Conservation (phyloP, 345 rosid species). For the Gossypium herbaceum region DNA sequence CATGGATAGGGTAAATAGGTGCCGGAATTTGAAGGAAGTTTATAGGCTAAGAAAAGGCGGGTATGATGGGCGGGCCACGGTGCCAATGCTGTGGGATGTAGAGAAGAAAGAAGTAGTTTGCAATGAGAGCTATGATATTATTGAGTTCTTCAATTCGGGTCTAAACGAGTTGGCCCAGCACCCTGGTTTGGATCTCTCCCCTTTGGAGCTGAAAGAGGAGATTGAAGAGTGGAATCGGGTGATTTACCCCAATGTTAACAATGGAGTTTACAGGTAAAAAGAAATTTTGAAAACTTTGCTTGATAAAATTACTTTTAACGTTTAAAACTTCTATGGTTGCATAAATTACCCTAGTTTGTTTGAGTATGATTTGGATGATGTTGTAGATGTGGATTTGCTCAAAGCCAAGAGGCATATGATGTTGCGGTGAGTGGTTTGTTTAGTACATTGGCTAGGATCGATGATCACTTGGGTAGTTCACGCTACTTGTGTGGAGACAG, state of each 20-base stretch:
- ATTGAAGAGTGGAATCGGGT: background rate
- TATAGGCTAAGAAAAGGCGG: constrained; percentile 58
- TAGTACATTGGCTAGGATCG: constrained; percentile 52
- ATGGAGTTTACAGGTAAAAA: constrained; percentile 77
- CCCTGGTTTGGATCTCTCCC: constrained; percentile 62
- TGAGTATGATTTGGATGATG: background rate
- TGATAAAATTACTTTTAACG: background rate
- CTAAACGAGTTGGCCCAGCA: constrained; percentile 46
- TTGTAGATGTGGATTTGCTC: constrained; percentile 81
- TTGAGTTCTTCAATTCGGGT: constrained; percentile 63
- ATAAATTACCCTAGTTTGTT: background rate
- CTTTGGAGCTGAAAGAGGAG: constrained; percentile 22
- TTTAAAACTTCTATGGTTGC: background rate
- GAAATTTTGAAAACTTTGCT: background rate
- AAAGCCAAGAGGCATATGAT: constrained; percentile 82
- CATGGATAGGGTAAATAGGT: constrained; percentile 49
- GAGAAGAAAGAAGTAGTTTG: constrained; percentile 62
- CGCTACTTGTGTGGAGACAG: constrained; percentile 72
- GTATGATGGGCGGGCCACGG: constrained; percentile 70
- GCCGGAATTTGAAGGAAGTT: constrained; percentile 68
- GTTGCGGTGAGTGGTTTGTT: constrained; percentile 59
- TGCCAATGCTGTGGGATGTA: constrained; percentile 82
- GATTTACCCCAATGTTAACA: constrained; percentile 18
- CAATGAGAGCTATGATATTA: constrained; percentile 81
- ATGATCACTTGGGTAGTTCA: constrained; percentile 45